These are phyloP conservation scores for Camellia lanceoleosa DNA, from an alignment of 148 eudicot species.

Conservation along the genomic window DNA sequence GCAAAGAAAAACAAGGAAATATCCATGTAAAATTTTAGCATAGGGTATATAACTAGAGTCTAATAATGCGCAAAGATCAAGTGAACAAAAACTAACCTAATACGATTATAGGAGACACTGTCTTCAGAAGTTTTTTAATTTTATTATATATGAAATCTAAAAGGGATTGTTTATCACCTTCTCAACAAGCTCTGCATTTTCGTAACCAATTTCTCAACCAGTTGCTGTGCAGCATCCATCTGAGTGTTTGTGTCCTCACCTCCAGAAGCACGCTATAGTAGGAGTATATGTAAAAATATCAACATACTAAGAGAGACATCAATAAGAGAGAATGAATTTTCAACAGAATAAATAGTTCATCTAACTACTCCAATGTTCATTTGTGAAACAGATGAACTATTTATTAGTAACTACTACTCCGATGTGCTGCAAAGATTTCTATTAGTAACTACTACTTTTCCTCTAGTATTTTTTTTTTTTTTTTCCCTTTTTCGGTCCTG, in stretches of 20 bases:
- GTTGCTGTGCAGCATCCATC: slow-evolving; percentile 47
- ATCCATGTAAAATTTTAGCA: neutral
- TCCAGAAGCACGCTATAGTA: slow-evolving; percentile 35
- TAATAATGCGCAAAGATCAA: neutral
- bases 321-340: no score
- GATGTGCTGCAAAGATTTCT: no score
- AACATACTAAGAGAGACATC: neutral
- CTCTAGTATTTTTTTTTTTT: no score
- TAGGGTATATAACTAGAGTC: neutral
- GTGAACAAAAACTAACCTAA: neutral
- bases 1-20: no score
- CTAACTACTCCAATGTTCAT: no score
- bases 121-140: no score
- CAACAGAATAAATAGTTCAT: no score
- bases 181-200: slow-evolving; percentile 79
- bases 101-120: neutral
- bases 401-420: no score
- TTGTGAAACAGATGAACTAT: no score
- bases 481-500: no score
- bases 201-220: slow-evolving; percentile 60
- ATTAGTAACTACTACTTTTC: no score
- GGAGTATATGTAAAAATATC: neutral
- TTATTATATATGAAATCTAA: neutral
- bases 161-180: slow-evolving; percentile 42
- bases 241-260: slow-evolving; percentile 44